Percentiles rank a stretch among this genome's conserved stretches.
Evolutionary conservation across 2,329 filamentous ascomycete species (phyloP).

Genomic region (Incumbomyces lentus): DNA sequence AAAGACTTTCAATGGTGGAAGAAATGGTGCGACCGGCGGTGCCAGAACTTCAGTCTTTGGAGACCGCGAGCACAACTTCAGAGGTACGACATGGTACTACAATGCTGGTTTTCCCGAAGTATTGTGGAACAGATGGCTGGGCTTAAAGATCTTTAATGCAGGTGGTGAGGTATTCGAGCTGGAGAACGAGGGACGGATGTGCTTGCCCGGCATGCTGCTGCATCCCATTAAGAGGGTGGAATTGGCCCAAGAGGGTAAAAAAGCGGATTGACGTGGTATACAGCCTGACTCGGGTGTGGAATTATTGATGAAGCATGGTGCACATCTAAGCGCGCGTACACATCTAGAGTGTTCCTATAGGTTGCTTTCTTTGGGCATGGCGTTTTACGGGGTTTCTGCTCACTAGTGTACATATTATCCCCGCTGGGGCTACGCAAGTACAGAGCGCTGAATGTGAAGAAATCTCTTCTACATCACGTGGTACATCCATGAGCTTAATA

Average conservation of each 20-base stretch:
- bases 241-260: slow-evolving; percentile 27
- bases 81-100: slow-evolving; percentile 85
- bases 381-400: too few relatives aligned
- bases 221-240: slow-evolving; percentile 78
- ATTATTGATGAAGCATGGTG: too few relatives aligned
- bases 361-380: too few relatives aligned
- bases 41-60: slow-evolving; percentile 64
- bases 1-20: slow-evolving; percentile 67
- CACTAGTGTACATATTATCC: too few relatives aligned
- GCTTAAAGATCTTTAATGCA: slow-evolving; percentile 66
- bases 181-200: slow-evolving; percentile 74
- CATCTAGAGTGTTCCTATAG: too few relatives aligned
- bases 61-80: slow-evolving; percentile 80
- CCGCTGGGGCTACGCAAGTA: too few relatives aligned
- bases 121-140: slow-evolving; percentile 77
- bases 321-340: too few relatives aligned
- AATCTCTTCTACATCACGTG: too few relatives aligned
- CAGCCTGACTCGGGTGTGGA: too few relatives aligned
- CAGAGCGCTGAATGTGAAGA: too few relatives aligned
- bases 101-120: slow-evolving; percentile 72
- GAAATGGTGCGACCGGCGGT: slow-evolving; percentile 65
- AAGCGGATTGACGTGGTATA: background rate
- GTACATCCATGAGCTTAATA: too few relatives aligned
- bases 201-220: slow-evolving; percentile 75
- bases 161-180: slow-evolving; percentile 68